Evolutionary conservation across 257 asterid species (phyloP), one percentile per base, ranked within the genome.

Genomic region (Ajuga chamaepitys): DNA sequence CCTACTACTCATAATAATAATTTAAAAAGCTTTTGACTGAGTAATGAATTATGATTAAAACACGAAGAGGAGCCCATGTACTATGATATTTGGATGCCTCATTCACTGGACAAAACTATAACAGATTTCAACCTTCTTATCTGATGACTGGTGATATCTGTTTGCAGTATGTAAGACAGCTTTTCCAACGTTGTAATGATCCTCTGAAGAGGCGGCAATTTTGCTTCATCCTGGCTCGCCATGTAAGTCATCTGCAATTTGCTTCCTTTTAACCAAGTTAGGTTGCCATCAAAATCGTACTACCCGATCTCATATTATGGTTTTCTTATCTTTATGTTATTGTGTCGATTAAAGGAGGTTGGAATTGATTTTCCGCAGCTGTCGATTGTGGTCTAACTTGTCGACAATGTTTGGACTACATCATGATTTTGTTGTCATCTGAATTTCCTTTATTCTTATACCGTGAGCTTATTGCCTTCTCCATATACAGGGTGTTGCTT

Each of bases 161-260:
- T 75, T 80, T 76, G 83, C 90, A 87, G 96, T 81, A 89, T 79
- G 93, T 94, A 21, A 86, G 82, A 77, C 85, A 82, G 74, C 79
- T 90, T 48, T 94, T 88, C 67, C 70, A 77, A 5, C 57, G 78
- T 7, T 88, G 97, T 66, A 46, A 35, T 25, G 96, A 90, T 64
- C 80, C 68, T 62, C 74, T 76, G 58, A 80, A 64, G 62, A 85
- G 86, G 83, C 83, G 74, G 81, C 96, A 94, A 70, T 86, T 90
- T 62, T 83, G 96, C 69, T 94, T 81, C 74, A 86, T 90, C 64
- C 83, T 94, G 70, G 97, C 92, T 62, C 95, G 97, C 41, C 96
- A 94, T 72, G 97, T 89, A 81, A 80, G 99, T 75, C 24, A 41
- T 63, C 66, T 58, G 63, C 28, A 50, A 69, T 18, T 44, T 55